Conservation (phyloP, 345 rosid genomes). For the Xanthoceras sorbifolium region DNA sequence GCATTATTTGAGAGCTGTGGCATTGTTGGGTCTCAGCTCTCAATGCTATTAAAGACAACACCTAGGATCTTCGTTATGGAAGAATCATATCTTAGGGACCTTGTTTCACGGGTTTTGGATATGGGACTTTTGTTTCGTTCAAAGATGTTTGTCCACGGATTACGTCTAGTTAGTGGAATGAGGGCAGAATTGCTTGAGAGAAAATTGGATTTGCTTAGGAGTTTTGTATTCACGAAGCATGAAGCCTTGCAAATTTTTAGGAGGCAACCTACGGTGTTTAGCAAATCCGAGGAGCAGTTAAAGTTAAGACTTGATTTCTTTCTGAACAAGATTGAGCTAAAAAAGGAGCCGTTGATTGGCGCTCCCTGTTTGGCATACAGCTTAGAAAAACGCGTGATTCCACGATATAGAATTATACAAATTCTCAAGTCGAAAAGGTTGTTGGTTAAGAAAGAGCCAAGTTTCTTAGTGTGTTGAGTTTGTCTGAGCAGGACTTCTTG, state of each 20-base stretch:
- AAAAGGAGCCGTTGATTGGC: constrained; percentile 27
- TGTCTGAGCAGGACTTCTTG: constrained; percentile 20
- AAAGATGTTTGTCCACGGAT: constrained; percentile 42
- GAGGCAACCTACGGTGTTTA: constrained; percentile 33
- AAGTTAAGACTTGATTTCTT: too few species aligned
- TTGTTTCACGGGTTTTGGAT: constrained; percentile 23
- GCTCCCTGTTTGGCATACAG: constrained; percentile 31
- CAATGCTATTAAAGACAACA: constrained; percentile 27
- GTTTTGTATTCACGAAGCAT: constrained; percentile 34
- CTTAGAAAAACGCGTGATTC: constrained; percentile 38
- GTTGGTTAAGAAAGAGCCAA: too few species aligned
- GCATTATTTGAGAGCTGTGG: constrained; percentile 32
- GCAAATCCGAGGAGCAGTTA: too few species aligned
- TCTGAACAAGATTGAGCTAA: too few species aligned
- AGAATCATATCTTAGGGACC: too few species aligned
- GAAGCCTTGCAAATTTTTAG: constrained; percentile 34
- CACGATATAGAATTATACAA: constrained; percentile 40
- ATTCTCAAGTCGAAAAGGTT: constrained; percentile 34
- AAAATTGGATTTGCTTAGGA: constrained; percentile 30
- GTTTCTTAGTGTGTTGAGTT: constrained; percentile 10
- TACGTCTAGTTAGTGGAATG: constrained; percentile 33
- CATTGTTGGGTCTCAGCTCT: constrained; percentile 38
- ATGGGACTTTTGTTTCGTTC: constrained; percentile 44
- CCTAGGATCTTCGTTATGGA: constrained; percentile 32
- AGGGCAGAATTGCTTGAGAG: constrained; percentile 29